Evolutionary conservation across 257 asterid genomes (phyloP), one percentile per base, ranked within the genome.

Genomic region (Eustoma russellianum): DNA sequence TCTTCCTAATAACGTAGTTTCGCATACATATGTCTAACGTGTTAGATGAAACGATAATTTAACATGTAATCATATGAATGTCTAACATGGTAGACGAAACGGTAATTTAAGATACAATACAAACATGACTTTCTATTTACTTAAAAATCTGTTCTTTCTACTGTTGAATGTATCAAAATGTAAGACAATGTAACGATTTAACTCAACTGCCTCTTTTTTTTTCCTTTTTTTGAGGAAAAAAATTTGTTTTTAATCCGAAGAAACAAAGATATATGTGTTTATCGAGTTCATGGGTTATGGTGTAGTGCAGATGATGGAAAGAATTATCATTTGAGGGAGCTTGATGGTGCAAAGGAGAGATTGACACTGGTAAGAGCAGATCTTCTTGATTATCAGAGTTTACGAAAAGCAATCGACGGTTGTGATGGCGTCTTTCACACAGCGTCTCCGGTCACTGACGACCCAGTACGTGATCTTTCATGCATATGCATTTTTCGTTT

Each of bases 361-460:
- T 55, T 91, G 66, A 77, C 77, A 50, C 73, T 91, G 18, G 79
- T 74, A 68, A 74, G 56, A 70, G 98, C 94, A 30, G 89, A 91
- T 62, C 95, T 91, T 19, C 79, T 82, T 64, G 94, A 82, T 66
- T 84, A 84, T 16, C 77, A 74, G 60, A 82, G 94, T 46, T 71
- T 91, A 53, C 70, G 70, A 17, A 81, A 72, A 53, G 96, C 96
- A 40, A 91, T 87, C 70, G 69, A 75, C 41, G 95, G 95, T 48
- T 87, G 98, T 70, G 94, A 82, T 59, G 96, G 98, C 6, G 95
- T 91, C 64, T 87, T 87, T 79, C 98, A 91, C 76, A 91, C 95
- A 13, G 98, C 98, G 5, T 91, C 96, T 15, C 98, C 98, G 0
- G 94, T 91, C 30, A 87, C 95, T 0, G 78, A 75, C 70, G 97